Evolutionary conservation across 73 alveolate genomes (phyloP), one percentile per base, ranked within the genome.

Genomic region (Paramecium caudatum): DNA sequence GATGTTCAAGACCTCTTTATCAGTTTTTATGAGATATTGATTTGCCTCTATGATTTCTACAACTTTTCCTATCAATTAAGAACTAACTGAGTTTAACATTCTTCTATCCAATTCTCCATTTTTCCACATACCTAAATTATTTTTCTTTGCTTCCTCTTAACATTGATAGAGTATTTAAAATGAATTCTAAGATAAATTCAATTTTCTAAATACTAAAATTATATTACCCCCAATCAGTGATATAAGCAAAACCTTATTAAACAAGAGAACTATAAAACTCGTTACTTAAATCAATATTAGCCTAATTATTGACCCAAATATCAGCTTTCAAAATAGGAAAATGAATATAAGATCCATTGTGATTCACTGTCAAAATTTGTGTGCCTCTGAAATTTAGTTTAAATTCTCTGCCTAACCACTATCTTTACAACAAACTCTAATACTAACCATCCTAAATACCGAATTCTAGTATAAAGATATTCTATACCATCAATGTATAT

Each of bases 71-170:
- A 8, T 16, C 1, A 41, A 6, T 74, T 74, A 74, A 3, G 88
- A 37, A 74, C 88, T 74, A 17, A 74, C 46, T 5, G 65, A 74
- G 19, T 74, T 74, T 4, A 74, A 68, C 39, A 74, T 41, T 74
- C 47, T 74, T 45, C 88, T 36, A 45, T 74, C 88, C 13, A 74
- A 45, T 74, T 74, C 88, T 21, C 88, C 88, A 23, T 74, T 74
- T n/a, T 45, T 74, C 88, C 88, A 74, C 25, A 74, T 30, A 21
- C 88, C 88, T 43, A 41, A 74, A 41, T 74, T 36, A 21, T 16
- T 37, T 74, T 74, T 41, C 32, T 74, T 74, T 0, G 69, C 68
- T 43, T 74, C 62, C 5, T 74, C 68, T 41, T 74, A 17, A 43
- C 27, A 0, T 39, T 41, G 43, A 21, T 39, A 74, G 17, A 74